These are phyloP conservation scores for Pulveroboletus sp. DNA, from an alignment of 768 basidiomycete species.

Conservation along the genomic window DNA sequence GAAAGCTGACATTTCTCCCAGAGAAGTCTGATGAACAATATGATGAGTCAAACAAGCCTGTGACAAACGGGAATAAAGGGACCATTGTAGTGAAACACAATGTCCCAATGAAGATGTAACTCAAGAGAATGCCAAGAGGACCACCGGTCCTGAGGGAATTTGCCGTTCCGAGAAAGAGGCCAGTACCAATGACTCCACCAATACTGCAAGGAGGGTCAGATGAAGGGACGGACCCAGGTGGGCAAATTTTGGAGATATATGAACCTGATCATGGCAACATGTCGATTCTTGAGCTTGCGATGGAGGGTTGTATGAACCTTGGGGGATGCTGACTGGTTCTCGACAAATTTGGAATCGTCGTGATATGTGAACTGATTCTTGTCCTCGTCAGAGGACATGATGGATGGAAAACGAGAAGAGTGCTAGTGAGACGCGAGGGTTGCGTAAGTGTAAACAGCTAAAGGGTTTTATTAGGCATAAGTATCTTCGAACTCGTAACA, in stretches of 20 bases:
- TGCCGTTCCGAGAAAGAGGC: slow-evolving; percentile 34
- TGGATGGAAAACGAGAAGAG: background rate
- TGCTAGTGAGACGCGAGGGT: too few relatives aligned
- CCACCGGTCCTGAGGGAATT: slow-evolving; percentile 39
- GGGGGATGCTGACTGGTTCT: background rate
- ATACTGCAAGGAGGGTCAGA: slow-evolving; percentile 13
- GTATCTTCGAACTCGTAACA: too few relatives aligned
- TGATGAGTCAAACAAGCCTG: too few relatives aligned
- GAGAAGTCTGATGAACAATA: too few relatives aligned
- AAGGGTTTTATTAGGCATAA: too few relatives aligned
- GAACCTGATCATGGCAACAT: slow-evolving; percentile 36
- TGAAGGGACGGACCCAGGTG: background rate
- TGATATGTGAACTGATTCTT: slow-evolving; percentile 4
- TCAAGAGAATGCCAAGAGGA: slow-evolving; percentile 43
- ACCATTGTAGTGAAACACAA: too few relatives aligned
- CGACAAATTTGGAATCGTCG: slow-evolving; percentile 3
- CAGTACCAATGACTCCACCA: slow-evolving; percentile 42
- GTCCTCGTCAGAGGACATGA: slow-evolving; percentile 9
- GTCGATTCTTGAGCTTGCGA: slow-evolving; percentile 27
- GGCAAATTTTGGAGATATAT: too few relatives aligned
- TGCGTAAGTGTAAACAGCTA: too few relatives aligned
- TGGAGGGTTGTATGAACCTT: slow-evolving; percentile 9
- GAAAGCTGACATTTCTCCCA: slow-evolving; percentile 45
- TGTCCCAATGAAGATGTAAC: slow-evolving; percentile 33
- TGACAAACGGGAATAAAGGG: too few relatives aligned